Percentiles rank a stretch among this genome's conserved stretches.
Conservation (phyloP, 2,329 filamentous ascomycete species). For the Penicillium griseofulvum region DNA sequence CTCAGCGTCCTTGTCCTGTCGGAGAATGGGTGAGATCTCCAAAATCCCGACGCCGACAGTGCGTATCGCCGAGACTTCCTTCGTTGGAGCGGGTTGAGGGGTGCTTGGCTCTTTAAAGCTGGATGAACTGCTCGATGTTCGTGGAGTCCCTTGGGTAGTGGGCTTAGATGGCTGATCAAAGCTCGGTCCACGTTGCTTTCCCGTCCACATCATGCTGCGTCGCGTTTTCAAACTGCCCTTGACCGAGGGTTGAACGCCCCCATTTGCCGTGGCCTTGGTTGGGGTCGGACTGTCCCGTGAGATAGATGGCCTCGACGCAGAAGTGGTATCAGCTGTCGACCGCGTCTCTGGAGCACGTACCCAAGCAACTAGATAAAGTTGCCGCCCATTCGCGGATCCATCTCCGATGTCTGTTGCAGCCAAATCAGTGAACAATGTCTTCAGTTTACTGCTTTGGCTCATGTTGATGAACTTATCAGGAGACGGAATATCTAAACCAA, state of each 20-base stretch:
- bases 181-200: slow-evolving; percentile 33
- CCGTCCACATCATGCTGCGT: slow-evolving; percentile 47
- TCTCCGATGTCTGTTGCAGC: slow-evolving; percentile 71
- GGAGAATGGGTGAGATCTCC: slow-evolving; percentile 72
- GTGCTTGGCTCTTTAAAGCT: slow-evolving; percentile 27
- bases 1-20: slow-evolving; percentile 68
- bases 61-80: slow-evolving; percentile 54
- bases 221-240: slow-evolving; percentile 41
- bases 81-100: slow-evolving; percentile 22
- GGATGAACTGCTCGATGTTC: slow-evolving; percentile 32
- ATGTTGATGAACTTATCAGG: slow-evolving; percentile 68
- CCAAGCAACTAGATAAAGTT: slow-evolving; percentile 80
- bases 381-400: slow-evolving; percentile 60
- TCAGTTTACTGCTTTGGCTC: slow-evolving; percentile 65
- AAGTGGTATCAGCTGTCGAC: slow-evolving; percentile 23
- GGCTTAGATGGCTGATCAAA: slow-evolving; percentile 32
- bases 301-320: slow-evolving; percentile 32
- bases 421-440: slow-evolving; percentile 84
- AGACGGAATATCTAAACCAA: slow-evolving; percentile 72
- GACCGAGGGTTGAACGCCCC: slow-evolving; percentile 29
- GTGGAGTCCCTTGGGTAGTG: slow-evolving; percentile 26
- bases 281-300: slow-evolving; percentile 33
- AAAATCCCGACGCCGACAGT: slow-evolving; percentile 75
- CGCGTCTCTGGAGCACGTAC: slow-evolving; percentile 62
- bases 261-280: slow-evolving; percentile 26